These are phyloP conservation scores for Rhizopus sp. DNA, from an alignment of 371 early-diverging fungal genomes.

Conservation along the genomic window DNA sequence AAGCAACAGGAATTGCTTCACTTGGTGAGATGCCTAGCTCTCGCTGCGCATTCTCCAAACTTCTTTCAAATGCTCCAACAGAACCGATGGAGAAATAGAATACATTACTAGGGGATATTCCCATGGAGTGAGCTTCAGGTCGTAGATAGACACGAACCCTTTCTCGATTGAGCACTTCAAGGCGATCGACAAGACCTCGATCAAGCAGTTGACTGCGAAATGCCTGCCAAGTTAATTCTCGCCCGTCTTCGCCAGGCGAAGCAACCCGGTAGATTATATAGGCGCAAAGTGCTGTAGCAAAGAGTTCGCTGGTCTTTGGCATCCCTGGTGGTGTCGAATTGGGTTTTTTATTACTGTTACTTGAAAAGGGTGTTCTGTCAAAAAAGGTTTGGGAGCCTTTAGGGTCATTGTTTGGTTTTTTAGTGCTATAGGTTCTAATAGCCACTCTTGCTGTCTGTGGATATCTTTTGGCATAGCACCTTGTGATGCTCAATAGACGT, in stretches of 20 bases:
- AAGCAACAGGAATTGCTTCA: conserved; percentile 90
- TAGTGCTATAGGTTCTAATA: conserved; percentile 13
- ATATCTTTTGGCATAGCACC: not conserved
- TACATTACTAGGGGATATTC: conserved; percentile 30
- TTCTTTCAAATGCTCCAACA: conserved; percentile 93
- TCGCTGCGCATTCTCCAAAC: conserved; percentile 86
- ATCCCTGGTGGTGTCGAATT: conserved; percentile 26
- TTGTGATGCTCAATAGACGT: not conserved
- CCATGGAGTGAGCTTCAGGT: conserved; percentile 63
- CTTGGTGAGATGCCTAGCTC: conserved; percentile 88
- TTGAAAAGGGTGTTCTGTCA: conserved; percentile 26
- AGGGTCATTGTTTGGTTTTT: conserved; percentile 21
- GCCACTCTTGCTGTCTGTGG: not conserved
- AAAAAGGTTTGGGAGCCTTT: conserved; percentile 51
- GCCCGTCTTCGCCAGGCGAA: conserved; percentile 48
- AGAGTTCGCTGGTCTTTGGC: conserved; percentile 52
- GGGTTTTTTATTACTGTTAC: conserved; percentile 15
- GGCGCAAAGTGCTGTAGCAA: conserved; percentile 52
- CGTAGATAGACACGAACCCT: conserved; percentile 81
- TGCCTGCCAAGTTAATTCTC: conserved; percentile 91
- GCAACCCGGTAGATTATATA: conserved; percentile 58
- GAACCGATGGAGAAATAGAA: conserved; percentile 92
- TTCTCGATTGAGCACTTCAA: conserved; percentile 85
- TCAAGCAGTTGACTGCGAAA: conserved; percentile 89
- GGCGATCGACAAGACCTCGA: conserved; percentile 88